Percentiles rank a stretch among this genome's conserved stretches.
These are phyloP conservation scores for Boletus pseudopeckii DNA, from an alignment of 768 basidiomycete species.

Conservation along the genomic window DNA sequence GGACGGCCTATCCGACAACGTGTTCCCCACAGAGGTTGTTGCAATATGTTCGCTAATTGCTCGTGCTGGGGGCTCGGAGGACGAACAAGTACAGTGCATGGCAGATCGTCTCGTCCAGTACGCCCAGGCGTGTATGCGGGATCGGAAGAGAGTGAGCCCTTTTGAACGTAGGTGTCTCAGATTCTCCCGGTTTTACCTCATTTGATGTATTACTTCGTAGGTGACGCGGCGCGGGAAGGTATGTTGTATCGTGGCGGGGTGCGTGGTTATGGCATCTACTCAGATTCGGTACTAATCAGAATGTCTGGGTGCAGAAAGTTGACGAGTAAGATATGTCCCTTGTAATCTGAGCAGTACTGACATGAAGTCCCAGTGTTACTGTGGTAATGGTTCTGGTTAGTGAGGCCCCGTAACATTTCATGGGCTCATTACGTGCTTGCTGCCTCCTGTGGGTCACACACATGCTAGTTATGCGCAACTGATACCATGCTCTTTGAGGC, in stretches of 20 bases:
- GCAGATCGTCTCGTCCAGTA: constrained; percentile 72
- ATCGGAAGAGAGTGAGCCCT: constrained; percentile 61
- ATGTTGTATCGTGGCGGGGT: constrained; percentile 72
- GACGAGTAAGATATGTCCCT: constrained; percentile 61
- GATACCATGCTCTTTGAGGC: neutral
- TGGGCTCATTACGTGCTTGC: neutral
- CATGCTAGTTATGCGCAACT: neutral
- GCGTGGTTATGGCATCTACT: constrained; percentile 33
- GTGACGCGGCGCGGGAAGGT: constrained; percentile 62
- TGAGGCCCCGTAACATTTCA: constrained; percentile 45
- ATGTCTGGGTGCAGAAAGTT: constrained; percentile 52
- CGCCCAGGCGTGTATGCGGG: constrained; percentile 66
- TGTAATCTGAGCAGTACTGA: constrained; percentile 9
- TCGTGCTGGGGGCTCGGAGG: constrained; percentile 54
- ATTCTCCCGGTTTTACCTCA: neutral
- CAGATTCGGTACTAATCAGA: constrained; percentile 4
- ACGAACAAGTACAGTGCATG: constrained; percentile 61
- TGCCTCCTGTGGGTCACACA: neutral
- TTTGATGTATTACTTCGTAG: constrained; percentile 30
- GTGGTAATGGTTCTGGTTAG: constrained; percentile 66
- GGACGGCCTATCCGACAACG: constrained; percentile 54
- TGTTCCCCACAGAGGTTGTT: constrained; percentile 65
- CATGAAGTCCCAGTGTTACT: constrained; percentile 50
- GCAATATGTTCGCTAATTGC: constrained; percentile 67
- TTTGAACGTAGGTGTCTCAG: constrained; percentile 57